A percentile compares a stretch with the other conserved stretches of the same genome.
Conservation (phyloP, 2,329 filamentous ascomycete genomes). For the Beauveria scarabaeidicola region DNA sequence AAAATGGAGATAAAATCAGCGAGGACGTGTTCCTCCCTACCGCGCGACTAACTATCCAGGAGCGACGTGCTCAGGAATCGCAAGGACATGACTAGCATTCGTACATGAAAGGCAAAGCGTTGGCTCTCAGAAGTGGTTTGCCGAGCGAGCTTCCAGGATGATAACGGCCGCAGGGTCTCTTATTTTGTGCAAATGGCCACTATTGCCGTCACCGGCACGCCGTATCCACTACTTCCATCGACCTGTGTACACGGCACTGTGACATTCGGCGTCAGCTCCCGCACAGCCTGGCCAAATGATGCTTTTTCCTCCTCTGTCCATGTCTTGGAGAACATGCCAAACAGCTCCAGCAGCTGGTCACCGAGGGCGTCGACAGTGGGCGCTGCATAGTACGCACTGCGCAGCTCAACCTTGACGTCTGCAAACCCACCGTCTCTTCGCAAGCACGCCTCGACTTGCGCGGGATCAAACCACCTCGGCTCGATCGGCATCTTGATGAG, state of each 20-base stretch:
- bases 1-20: no score
- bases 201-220: not conserved
- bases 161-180: no score
- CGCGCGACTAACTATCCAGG: no score
- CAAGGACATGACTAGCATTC: no score
- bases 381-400: not conserved
- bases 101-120: no score
- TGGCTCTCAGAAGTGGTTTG: no score
- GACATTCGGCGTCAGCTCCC: not conserved
- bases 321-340: not conserved
- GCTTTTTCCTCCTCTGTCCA: not conserved
- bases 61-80: no score
- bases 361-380: not conserved
- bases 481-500: conserved; percentile 13
- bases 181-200: not conserved
- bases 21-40: no score
- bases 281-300: not conserved
- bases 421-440: conserved; percentile 9
- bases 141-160: no score
- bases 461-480: conserved; percentile 8
- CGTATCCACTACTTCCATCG: not conserved
- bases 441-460: conserved; percentile 1
- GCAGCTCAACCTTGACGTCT: not conserved
- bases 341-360: not conserved
- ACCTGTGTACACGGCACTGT: not conserved